Evolutionary conservation across 176 grass and related monocot species (phyloP), one percentile per base, ranked within the genome.

Genomic region (Oryza meridionalis): DNA sequence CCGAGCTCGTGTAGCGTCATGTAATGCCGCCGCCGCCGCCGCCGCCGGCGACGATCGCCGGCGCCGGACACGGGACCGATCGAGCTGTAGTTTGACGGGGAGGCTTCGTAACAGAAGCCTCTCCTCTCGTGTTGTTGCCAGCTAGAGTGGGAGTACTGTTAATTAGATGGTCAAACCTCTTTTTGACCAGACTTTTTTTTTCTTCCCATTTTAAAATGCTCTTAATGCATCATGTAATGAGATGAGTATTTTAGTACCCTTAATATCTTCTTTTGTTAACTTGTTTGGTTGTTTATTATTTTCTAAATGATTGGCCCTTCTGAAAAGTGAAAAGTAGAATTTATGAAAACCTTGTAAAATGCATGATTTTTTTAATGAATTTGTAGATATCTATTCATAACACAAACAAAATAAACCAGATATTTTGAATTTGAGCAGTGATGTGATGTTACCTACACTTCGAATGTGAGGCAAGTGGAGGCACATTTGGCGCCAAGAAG

Each of bases 1-100:
- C 71, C 88, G 62, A 89, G 65, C 78, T 88, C 86, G 1, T 95
- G 93, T 64, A 91, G 61, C 58, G 4, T 95, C 77, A 95, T 95
- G 93, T 95, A 79, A 92, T 37, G 35, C 35, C 74, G 50, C 72
- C 29, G 29, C 29, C 29, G 29, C 29, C 29, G 27, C 27, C 27
- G 29, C 29, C 33, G 17, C 2, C 22, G 31, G 46, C 61, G 33
- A 24, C 15, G 27, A 77, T 19, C 11, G 58, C 8, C 70, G 69
- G 9, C 15, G 81, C 15, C 65, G 50, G 65, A 26, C 69, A 26
- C 69, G 43, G 15, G 16, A 59, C 2, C 62, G 16, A 59, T 1
- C 62, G 80, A 84, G 75, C 29, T 85, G 85, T 89, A 75, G 85
- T 49, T 49, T 90, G 78, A 66, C 43, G 11, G 70, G 19, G 51